Percentiles rank a stretch among this genome's conserved stretches.
These are phyloP conservation scores for Abrus pulchellus DNA, from an alignment of 306 rosid species.

Conservation along the genomic window DNA sequence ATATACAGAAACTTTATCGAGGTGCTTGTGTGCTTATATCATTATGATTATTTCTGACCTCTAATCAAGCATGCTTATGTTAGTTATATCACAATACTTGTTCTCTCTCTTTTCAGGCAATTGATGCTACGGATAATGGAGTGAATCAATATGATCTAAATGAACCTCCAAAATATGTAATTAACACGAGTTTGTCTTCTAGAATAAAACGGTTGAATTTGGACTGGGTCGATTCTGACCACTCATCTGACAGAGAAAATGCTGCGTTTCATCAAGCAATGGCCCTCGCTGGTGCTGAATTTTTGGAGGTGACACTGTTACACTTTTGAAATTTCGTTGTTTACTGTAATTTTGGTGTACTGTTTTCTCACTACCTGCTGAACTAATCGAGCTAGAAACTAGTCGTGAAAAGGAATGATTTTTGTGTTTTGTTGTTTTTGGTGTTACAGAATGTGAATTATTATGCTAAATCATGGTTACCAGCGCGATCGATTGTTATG, in stretches of 20 bases:
- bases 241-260: conserved; percentile 59
- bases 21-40: conserved; percentile 32
- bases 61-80: no score
- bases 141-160: conserved; percentile 60
- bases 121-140: conserved; percentile 72
- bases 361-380: not conserved
- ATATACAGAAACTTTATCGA: conserved; percentile 59
- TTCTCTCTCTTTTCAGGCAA: conserved; percentile 47
- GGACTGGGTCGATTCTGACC: conserved; percentile 58
- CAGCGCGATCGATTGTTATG: conserved; percentile 60
- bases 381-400: not conserved
- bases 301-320: conserved; percentile 54
- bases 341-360: not conserved
- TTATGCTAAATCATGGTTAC: conserved; percentile 66
- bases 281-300: conserved; percentile 64
- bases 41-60: no score
- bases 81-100: not conserved
- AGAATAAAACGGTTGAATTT: conserved; percentile 62
- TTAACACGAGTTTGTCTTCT: conserved; percentile 55
- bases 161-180: conserved; percentile 59
- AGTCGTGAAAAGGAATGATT: not conserved
- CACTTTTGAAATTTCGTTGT: not conserved
- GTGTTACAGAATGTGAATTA: conserved; percentile 58
- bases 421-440: not conserved
- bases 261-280: conserved; percentile 66